Conservation (phyloP, 495 filamentous ascomycete species). For the Cenococcum geophilum region DNA sequence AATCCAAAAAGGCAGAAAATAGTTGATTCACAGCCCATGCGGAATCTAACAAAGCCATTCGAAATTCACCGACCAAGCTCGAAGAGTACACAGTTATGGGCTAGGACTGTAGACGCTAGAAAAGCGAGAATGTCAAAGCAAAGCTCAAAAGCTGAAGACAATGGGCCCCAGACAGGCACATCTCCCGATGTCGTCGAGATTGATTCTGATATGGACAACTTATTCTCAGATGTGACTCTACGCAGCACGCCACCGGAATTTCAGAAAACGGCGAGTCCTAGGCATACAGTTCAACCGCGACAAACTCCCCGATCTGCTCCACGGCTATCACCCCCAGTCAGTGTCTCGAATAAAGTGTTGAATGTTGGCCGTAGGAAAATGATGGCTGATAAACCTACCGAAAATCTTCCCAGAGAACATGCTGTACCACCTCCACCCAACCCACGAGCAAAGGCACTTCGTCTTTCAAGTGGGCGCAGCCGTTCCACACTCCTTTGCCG, state of each 20-base stretch:
- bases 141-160: conserved; percentile 5
- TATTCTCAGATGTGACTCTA: conserved; percentile 25
- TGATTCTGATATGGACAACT: conserved; percentile 27
- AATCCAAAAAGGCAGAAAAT: conserved; percentile 48
- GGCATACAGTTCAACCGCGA: neutral
- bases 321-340: conserved; percentile 23
- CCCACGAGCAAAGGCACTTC: conserved; percentile 23
- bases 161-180: neutral
- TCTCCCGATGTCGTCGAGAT: conserved; percentile 25
- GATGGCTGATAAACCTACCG: neutral
- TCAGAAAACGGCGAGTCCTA: conserved; percentile 1
- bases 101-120: conserved; percentile 25
- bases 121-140: neutral
- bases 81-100: conserved; percentile 21
- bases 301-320: neutral
- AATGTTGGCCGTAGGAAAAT: conserved; percentile 10
- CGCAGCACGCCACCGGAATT: conserved; percentile 22
- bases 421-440: conserved; percentile 13
- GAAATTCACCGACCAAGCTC: neutral
- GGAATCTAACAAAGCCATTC: neutral
- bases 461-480: conserved; percentile 13
- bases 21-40: neutral
- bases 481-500: conserved; percentile 25
- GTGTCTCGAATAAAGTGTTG: conserved; percentile 18
- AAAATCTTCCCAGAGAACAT: neutral